Base-by-base conservation (phyloP, 2,329 filamentous ascomycete species). In the Xylariaceae sp. region DNA sequence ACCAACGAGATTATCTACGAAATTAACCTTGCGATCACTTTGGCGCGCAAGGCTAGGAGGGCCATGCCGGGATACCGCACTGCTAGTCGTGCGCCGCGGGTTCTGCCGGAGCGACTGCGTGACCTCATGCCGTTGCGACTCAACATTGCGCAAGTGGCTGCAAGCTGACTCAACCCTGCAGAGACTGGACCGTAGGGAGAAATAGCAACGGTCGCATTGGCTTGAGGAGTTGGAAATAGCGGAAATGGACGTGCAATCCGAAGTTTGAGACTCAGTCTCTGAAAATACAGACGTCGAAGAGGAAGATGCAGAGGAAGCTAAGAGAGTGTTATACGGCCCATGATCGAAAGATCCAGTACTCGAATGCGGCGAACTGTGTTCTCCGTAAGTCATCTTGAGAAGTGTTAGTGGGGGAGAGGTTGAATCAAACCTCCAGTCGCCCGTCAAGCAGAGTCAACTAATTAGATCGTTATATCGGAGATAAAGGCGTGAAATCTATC, bases 1-100 rank as follows among this genome's bases (percentile, higher is more conserved):
- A 97, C 93, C 93, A 80, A 97, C 92, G 75, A 97, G 90, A 75
- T 88, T 94, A 76, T 97, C 92, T 76, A 97, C 93, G 73, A 97
- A 97, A 59, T 89, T 92, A 73, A 90, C 84, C 81, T 96, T 96
- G 73, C 92, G 89, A 77, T 97, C 92, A 71, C 86, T 85, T 79
- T 97, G 92, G 70, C 92, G 88, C 64, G 92, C 82, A 65, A 97
- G 83, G 60, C 88, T 77, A 53, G 93, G 90, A 68, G 89, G 88
- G 69, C 83, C 82, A 66, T 83, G 75, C 68, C 82, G 80, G 60
- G 80, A 75, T 58, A 80, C 78, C 37, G 80, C 75, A 62, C 83
- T 82, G 64, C 77, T 78, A 59, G 77, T 80, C 54, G 81, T 83
- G 63, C 82, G 80, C 61, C 84, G 79, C 8, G 84, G 83, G 65